Evolutionary conservation across 2,329 filamentous ascomycete species (phyloP), one percentile per base, ranked within the genome.

Genomic region (Diaporthe sp.): DNA sequence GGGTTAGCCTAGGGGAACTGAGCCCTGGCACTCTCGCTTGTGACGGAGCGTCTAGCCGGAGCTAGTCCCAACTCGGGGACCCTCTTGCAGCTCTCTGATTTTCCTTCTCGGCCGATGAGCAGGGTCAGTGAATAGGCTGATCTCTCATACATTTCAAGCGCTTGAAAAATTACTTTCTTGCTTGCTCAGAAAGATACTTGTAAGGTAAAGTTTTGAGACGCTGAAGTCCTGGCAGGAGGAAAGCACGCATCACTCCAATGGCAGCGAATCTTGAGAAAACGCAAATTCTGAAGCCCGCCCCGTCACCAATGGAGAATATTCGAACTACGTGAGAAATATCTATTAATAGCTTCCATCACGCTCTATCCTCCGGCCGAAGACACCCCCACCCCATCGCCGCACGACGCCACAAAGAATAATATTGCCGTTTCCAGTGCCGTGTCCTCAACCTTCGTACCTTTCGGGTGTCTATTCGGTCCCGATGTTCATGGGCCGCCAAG

Each of bases 41-140:
- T 27, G 66, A 65, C 72, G 74, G 74, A 61, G 59, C 74, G 72
- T 63, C 71, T 61, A 71, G 65, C 74, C 74, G 72, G 72, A 39
- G 44, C 74, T 75, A 75, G 42, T 53, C 72, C 61, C 17, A 65
- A 75, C 53, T 17, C 30, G 69, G 74, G 39, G 68, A 44, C 30
- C 13, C 30, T 69, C 50, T 51, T 65, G 69, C 53, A 50, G 59
- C 53, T n/a, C 69, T 39, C 35, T 39, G 35, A 19, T 27, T 63
- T 63, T 61, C 15, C 55, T 51, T 15, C 66, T 61, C 74, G 68
- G 72, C 66, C 74, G 55, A 32, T 10, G 69, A 61, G 35, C 53
- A 75, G 44, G 59, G 68, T 65, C 35, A 47, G 55, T 19, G 44
- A 66, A 69, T 42, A 53, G 47, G 63, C 69, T 75, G 61, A 74